These are phyloP conservation scores for Globisporangium okanoganense DNA, from an alignment of 352 stramenopile species.

Conservation along the genomic window DNA sequence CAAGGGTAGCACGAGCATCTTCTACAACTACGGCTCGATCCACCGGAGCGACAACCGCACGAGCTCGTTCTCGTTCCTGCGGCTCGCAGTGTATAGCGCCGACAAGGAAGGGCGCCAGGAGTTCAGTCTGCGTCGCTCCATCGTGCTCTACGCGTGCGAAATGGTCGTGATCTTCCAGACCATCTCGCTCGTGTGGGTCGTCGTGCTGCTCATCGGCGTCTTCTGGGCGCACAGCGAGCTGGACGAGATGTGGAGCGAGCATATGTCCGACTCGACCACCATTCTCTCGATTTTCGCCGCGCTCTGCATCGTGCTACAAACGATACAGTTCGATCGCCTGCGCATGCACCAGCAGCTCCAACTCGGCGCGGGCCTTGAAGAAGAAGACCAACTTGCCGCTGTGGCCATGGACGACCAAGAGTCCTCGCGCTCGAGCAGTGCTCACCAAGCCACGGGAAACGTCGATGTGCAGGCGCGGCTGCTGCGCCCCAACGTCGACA, in stretches of 20 bases:
- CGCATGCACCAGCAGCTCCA: conserved; percentile 61
- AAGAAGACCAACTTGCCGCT: conserved; percentile 31
- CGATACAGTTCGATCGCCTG: conserved; percentile 56
- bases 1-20: conserved; percentile 1
- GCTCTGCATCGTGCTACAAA: conserved; percentile 53
- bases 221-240: conserved; percentile 50
- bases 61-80: conserved; percentile 55
- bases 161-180: conserved; percentile 59
- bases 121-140: conserved; percentile 48
- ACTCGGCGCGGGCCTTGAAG: conserved; percentile 52
- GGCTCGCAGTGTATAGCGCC: conserved; percentile 35
- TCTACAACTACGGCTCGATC: conserved; percentile 18
- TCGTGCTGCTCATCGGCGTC: conserved; percentile 37
- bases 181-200: conserved; percentile 42
- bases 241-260: conserved; percentile 32
- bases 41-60: conserved; percentile 20
- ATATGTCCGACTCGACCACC: conserved; percentile 15
- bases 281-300: conserved; percentile 26
- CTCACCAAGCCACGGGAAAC: background rate
- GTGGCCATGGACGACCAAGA: conserved; percentile 11
- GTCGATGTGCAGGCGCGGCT: conserved; percentile 17
- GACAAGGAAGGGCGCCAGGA: conserved; percentile 27
- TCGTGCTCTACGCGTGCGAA: conserved; percentile 57
- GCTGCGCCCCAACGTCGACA: conserved; percentile 36
- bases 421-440: conserved; percentile 3